A percentile compares a stretch with the other conserved stretches of the same genome.
phyloP scores from a whole-genome alignment of 164 flowering plant genomes.

The Dillenia suffruticosa region DNA sequence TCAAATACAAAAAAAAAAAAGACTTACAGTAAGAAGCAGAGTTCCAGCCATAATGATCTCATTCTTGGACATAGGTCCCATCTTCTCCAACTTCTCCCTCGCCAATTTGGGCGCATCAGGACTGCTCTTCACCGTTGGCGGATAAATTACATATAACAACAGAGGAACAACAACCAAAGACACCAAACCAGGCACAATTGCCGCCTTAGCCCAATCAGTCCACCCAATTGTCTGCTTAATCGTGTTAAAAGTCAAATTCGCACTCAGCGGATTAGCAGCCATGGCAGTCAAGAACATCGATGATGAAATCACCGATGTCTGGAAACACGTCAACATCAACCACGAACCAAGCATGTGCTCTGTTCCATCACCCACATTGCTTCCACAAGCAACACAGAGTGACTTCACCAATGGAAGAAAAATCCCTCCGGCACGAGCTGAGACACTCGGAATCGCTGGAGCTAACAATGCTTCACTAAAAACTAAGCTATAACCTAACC shows the following conservation, averaged over 20 bases:
- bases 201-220: slow-evolving; percentile 94
- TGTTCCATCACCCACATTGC: slow-evolving; percentile 85
- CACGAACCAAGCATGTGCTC: slow-evolving; percentile 72
- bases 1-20: background rate
- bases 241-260: slow-evolving; percentile 55
- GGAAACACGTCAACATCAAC: slow-evolving; percentile 92
- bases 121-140: slow-evolving; percentile 77
- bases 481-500: slow-evolving; percentile 82
- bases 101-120: slow-evolving; percentile 96
- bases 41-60: slow-evolving; percentile 85
- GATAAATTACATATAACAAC: slow-evolving; percentile 72
- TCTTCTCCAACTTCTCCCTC: slow-evolving; percentile 72
- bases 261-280: slow-evolving; percentile 95
- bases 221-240: slow-evolving; percentile 74
- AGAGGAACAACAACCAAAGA: slow-evolving; percentile 78
- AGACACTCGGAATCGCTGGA: slow-evolving; percentile 86
- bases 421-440: slow-evolving; percentile 90
- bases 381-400: slow-evolving; percentile 83
- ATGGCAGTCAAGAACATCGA: slow-evolving; percentile 91
- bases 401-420: slow-evolving; percentile 82
- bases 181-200: slow-evolving; percentile 81
- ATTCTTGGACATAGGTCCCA: slow-evolving; percentile 87
- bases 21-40: slow-evolving; percentile 73
- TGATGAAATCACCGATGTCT: slow-evolving; percentile 82
- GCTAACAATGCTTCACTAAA: slow-evolving; percentile 86